phyloP scores from a whole-genome alignment of 2,329 filamentous ascomycete species.

The Aspergillus terreus region DNA sequence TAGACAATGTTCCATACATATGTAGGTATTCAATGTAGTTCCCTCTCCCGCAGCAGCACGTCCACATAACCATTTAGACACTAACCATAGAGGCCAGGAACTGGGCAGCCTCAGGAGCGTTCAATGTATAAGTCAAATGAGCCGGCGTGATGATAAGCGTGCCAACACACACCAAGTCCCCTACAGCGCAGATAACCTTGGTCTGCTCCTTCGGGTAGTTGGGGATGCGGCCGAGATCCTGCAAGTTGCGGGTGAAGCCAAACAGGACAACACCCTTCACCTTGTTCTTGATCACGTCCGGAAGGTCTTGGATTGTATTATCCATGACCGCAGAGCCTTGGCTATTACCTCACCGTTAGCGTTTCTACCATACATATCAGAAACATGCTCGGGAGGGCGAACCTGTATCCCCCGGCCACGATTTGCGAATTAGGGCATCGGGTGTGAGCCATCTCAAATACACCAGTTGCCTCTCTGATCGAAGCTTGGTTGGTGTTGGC shows the following conservation, averaged over 20 bases:
- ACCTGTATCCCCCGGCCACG: constrained; percentile 36
- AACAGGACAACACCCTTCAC: constrained; percentile 41
- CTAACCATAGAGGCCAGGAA: neutral
- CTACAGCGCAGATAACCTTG: constrained; percentile 2
- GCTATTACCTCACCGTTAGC: constrained; percentile 1
- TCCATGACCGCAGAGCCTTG: constrained; percentile 44
- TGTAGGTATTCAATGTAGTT: too few species aligned
- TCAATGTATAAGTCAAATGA: neutral
- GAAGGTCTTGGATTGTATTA: constrained; percentile 32
- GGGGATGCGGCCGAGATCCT: constrained; percentile 1
- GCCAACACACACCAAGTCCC: constrained; percentile 4
- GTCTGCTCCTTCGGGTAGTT: constrained; percentile 1
- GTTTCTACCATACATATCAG: neutral
- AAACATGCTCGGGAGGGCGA: neutral
- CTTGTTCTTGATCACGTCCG: constrained; percentile 16
- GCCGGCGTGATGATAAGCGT: constrained; percentile 3
- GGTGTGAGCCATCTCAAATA: constrained; percentile 37
- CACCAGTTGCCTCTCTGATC: constrained; percentile 39
- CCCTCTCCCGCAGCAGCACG: too few species aligned
- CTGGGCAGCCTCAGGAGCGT: neutral
- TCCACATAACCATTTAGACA: neutral
- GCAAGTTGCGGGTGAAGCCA: constrained; percentile 19
- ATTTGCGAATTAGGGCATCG: constrained; percentile 44
- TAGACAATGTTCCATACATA: too few species aligned
- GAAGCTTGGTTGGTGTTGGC: constrained; percentile 27